Base-by-base conservation (phyloP, 108 stramenopile species). In the Cyclotella cryptica region DNA sequence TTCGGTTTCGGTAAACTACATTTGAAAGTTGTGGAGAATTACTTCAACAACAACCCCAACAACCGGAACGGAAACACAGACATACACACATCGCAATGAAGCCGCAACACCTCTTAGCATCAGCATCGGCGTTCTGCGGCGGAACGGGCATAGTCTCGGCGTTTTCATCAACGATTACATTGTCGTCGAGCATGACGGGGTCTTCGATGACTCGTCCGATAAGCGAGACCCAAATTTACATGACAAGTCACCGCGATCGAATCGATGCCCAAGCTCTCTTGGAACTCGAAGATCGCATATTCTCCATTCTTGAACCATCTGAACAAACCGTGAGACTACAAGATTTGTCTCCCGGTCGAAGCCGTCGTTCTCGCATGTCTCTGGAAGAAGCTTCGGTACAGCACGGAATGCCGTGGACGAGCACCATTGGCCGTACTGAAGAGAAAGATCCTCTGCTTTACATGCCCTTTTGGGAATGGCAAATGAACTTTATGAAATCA, bases 381-480 rank as follows among this genome's bases (percentile, higher is more conserved):
- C 39, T 82, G 47, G 54, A 81, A 45, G 83, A 89, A 54, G 87
- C 89, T 17, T 83, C 90, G 69, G 74, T 77, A 0, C 78, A 72
- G 22, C 88, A 92, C 63, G 91, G 89, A 54, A 94, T 94, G 93
- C 94, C 94, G 10, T 95, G 91, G 94, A 85, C 80, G 45, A 75
- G 66, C 14, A 90, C 90, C 59, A 88, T 94, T 64, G 90, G 89
- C 39, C 57, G 77, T 44, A 71, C 86, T 6, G 80, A 81, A 14
- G 65, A 85, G 41, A 70, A 73, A 35, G 83, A 88, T 40, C 79
- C 85, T 22, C 77, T 95, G 10, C 84, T 95, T 12, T 95, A 92
- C 84, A 95, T 95, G 94, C 88, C 90, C 10, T 92, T 95, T 66
- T 95, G 94, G 94, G 88, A 95, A 67, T 92, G 94, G 94, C 91